Conservation (phyloP, 1,139 yeast genomes). For the Blastobotrys petasosporus region DNA sequence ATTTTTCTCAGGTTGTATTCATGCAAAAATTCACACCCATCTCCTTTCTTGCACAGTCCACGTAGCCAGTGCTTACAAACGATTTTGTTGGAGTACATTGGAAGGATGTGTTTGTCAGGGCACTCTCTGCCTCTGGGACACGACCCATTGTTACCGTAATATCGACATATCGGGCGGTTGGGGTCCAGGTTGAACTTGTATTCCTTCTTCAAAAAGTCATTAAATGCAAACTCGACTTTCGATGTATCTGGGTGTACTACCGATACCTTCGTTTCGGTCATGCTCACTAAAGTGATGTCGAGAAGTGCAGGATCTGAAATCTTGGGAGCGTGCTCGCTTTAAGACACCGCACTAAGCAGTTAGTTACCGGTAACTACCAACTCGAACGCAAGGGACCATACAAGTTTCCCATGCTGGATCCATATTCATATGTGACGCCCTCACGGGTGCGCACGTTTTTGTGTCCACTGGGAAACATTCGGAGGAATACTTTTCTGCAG, state of each 20-base stretch:
- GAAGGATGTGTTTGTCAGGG: slow-evolving; percentile 81
- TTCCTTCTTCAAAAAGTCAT: slow-evolving; percentile 73
- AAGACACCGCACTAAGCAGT: neutral
- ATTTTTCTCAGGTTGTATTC: slow-evolving; percentile 90
- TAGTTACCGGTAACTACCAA: neutral
- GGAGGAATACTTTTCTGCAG: slow-evolving; percentile 42
- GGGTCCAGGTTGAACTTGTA: slow-evolving; percentile 82
- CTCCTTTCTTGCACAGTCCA: slow-evolving; percentile 94
- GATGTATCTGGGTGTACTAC: slow-evolving; percentile 33
- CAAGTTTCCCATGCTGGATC: slow-evolving; percentile 29
- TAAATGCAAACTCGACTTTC: slow-evolving; percentile 62
- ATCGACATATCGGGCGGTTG: slow-evolving; percentile 83
- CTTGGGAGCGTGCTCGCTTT: neutral
- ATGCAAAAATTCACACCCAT: slow-evolving; percentile 92
- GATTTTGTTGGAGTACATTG: slow-evolving; percentile 75
- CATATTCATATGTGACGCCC: slow-evolving; percentile 47
- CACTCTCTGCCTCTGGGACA: slow-evolving; percentile 85
- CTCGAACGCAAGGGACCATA: neutral
- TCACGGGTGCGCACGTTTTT: slow-evolving; percentile 62
- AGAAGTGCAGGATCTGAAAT: neutral
- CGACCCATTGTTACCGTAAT: slow-evolving; percentile 55
- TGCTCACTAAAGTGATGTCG: neutral
- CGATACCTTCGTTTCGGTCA: slow-evolving; percentile 5
- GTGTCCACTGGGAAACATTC: slow-evolving; percentile 62
- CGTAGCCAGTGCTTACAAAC: slow-evolving; percentile 98